Percentiles rank a stretch among this genome's conserved stretches.
phyloP scores from a whole-genome alignment of 163 green algal genomes.

The Smithsoniella earleae region DNA sequence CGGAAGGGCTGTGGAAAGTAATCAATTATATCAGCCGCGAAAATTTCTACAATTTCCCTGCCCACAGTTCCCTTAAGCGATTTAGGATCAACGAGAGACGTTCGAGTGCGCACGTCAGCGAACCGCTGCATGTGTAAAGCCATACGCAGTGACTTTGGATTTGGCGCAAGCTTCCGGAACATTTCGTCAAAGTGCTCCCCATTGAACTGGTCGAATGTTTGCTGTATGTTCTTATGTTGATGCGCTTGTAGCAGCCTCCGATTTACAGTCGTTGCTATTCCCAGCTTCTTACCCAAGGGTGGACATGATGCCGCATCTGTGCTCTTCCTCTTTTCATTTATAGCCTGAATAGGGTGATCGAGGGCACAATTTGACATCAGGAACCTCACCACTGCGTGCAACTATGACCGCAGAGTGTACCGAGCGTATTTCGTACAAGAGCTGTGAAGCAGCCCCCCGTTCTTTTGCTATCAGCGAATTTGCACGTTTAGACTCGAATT shows the following conservation, averaged over 20 bases:
- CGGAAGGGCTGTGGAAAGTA: too few species aligned
- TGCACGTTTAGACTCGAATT: slow-evolving; percentile 45
- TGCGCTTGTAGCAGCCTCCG: background rate
- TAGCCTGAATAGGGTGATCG: background rate
- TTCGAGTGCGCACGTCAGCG: slow-evolving; percentile 31
- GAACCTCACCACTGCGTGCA: too few species aligned
- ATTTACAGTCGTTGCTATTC: background rate
- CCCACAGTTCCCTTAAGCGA: too few species aligned
- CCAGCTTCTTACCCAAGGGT: background rate
- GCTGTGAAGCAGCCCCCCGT: slow-evolving; percentile 43
- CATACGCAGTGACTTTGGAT: slow-evolving; percentile 49
- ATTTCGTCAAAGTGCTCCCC: slow-evolving; percentile 41
- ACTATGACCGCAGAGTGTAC: too few species aligned
- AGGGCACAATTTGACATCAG: too few species aligned
- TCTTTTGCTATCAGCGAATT: slow-evolving; percentile 55
- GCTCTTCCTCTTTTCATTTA: slow-evolving; percentile 15
- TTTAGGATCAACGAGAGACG: too few species aligned
- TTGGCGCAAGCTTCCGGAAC: slow-evolving; percentile 42
- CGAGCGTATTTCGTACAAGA: slow-evolving; percentile 51
- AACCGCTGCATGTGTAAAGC: slow-evolving; percentile 48
- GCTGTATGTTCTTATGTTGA: background rate
- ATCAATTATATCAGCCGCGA: too few species aligned
- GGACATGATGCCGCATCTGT: background rate
- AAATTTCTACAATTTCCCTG: too few species aligned
- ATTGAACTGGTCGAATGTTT: background rate